Conservation (phyloP, 352 stramenopile genomes). For the Saprolegnia parasitica region DNA sequence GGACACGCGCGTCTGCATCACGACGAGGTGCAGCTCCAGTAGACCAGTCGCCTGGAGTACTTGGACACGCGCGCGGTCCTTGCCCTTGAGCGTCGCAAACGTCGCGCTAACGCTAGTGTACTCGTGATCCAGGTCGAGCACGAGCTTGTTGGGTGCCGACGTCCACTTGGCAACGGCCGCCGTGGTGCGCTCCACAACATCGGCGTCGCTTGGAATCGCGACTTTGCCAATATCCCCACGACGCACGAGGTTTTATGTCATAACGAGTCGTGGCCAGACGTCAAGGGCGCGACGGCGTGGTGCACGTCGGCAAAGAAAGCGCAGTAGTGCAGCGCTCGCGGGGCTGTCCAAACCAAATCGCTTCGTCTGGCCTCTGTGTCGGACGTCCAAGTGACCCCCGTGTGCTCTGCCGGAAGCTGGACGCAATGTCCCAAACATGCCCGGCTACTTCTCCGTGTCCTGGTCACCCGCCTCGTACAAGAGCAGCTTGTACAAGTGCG, state of each 20-base stretch:
- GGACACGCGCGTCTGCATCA: no score
- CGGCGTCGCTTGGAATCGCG: not conserved
- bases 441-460: slow-evolving; percentile 51
- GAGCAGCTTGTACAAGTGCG: slow-evolving; percentile 47
- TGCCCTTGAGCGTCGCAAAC: not conserved
- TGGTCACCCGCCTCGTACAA: slow-evolving; percentile 42
- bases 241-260: not conserved
- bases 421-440: slow-evolving; percentile 52
- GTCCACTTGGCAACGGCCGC: not conserved
- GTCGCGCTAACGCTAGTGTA: not conserved
- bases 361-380: not conserved
- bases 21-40: not conserved
- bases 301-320: not conserved
- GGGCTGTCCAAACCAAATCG: not conserved
- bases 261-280: not conserved
- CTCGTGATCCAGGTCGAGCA: not conserved
- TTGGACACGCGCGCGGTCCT: not conserved
- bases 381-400: not conserved
- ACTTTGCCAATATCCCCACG: not conserved
- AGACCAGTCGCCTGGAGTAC: not conserved
- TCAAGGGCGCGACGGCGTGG: not conserved
- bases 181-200: not conserved
- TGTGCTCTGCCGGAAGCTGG: slow-evolving; percentile 33
- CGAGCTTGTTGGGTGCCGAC: not conserved
- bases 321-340: not conserved